Evolutionary conservation across 768 basidiomycete genomes (phyloP), one percentile per base, ranked within the genome.

Genomic region (Lactarius vividus): DNA sequence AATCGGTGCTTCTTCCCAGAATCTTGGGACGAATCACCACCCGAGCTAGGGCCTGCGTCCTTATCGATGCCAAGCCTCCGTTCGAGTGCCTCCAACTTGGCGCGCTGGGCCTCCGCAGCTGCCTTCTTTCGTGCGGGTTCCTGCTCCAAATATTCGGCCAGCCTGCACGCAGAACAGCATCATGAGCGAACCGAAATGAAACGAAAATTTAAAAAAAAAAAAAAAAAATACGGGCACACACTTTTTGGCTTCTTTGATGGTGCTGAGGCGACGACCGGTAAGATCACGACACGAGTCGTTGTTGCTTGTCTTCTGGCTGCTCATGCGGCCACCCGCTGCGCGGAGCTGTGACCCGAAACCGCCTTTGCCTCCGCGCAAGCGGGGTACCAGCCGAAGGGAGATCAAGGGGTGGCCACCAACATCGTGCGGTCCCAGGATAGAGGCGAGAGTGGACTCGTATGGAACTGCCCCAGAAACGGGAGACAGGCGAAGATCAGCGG

Each of bases 241-340:
- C 95, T 88, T 90, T 76, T 97, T 93, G 0, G 96, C 97, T 72
- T 98, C 95, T 77, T 98, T 97, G 73, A 99, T 87, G 0, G 96
- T 97, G 72, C 92, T 93, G 31, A 99, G 79, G 68, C 95, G 81
- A 58, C 96, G 80, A 1, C 96, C 96, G 65, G 84, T 94, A 42
- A 99, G 82, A 74, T 98, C 97, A 57, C 97, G 80, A 75, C 95
- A 97, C 9, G 92, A 92, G 74, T 98, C 96, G 68, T 95, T 95
- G 76, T 95, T 96, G 76, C 83, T 95, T 28, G 94, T 94, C 81
- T 94, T 94, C 79, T 95, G 93, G 71, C 89, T 91, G 73, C 91
- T 93, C 97, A 99, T 99, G 37, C 96, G 85, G 15, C 97, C 96
- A 70, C 97, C 97, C 16, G 96, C 96, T 0, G 97, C 96, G 75